phyloP scores from a whole-genome alignment of 169 alveolate species.

The Babesia sp. region DNA sequence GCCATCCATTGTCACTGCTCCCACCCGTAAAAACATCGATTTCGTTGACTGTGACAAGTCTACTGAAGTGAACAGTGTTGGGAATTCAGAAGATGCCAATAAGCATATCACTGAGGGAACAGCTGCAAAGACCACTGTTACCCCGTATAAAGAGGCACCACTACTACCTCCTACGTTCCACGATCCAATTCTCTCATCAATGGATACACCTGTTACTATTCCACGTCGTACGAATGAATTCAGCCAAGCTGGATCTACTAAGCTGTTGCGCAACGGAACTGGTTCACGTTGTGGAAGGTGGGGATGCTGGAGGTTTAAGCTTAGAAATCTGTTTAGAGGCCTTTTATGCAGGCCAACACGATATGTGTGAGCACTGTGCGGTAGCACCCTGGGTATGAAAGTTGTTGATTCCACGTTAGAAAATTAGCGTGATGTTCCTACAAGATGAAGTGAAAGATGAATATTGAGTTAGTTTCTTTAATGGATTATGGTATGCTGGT shows the following conservation, averaged over 20 bases:
- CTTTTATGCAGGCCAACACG: neutral
- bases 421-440: no score
- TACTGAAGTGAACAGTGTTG: neutral
- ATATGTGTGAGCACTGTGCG: no score
- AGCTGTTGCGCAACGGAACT: neutral
- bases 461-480: no score
- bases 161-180: neutral
- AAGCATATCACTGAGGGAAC: neutral
- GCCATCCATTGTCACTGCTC: neutral
- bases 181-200: neutral
- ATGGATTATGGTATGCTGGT: no score
- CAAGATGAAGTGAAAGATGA: no score
- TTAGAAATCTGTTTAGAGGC: neutral
- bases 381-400: no score
- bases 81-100: neutral
- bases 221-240: conserved; percentile 1
- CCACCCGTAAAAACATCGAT: neutral
- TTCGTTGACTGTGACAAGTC: neutral
- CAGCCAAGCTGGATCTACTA: conserved; percentile 3
- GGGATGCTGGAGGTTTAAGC: conserved; percentile 1
- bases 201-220: neutral
- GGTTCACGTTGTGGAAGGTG: neutral
- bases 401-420: no score
- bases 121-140: neutral
- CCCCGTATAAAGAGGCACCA: neutral